These are phyloP conservation scores for Pseudocercospora crystallina DNA, from an alignment of 2,329 filamentous ascomycete species.

Conservation along the genomic window DNA sequence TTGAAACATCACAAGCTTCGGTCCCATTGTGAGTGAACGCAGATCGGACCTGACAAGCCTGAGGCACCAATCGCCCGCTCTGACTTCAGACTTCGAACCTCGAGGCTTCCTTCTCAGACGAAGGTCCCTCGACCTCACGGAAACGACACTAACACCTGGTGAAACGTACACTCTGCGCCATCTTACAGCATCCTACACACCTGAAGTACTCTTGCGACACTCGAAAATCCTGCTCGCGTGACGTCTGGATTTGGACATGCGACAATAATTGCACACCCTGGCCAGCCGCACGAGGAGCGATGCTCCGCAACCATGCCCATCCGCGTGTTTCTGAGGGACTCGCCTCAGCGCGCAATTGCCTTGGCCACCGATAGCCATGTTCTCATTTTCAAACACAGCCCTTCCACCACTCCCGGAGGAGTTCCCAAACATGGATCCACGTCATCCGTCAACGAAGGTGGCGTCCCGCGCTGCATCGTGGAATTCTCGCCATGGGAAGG, in stretches of 20 bases:
- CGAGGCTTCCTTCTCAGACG: too few species aligned
- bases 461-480: slow-evolving; percentile 72
- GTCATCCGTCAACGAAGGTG: slow-evolving; percentile 36
- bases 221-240: too few species aligned
- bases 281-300: slow-evolving; percentile 5
- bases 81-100: not conserved
- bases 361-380: slow-evolving; percentile 77
- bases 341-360: slow-evolving; percentile 83
- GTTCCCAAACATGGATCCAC: slow-evolving; percentile 54
- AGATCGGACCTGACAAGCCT: too few species aligned
- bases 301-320: slow-evolving; percentile 54
- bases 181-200: not conserved
- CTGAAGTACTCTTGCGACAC: not conserved
- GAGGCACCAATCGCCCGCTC: too few species aligned
- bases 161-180: too few species aligned
- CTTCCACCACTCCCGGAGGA: slow-evolving; percentile 59
- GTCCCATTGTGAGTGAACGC: too few species aligned
- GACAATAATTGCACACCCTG: slow-evolving; percentile 4
- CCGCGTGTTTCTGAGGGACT: slow-evolving; percentile 80
- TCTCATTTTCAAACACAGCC: slow-evolving; percentile 79
- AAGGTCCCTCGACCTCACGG: too few species aligned
- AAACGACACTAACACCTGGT: too few species aligned
- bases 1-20: too few species aligned
- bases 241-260: slow-evolving; percentile 1
- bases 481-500: slow-evolving; percentile 70